These are phyloP conservation scores for Metarhizium robertsii DNA, from an alignment of 2,329 filamentous ascomycete species.

Conservation along the genomic window DNA sequence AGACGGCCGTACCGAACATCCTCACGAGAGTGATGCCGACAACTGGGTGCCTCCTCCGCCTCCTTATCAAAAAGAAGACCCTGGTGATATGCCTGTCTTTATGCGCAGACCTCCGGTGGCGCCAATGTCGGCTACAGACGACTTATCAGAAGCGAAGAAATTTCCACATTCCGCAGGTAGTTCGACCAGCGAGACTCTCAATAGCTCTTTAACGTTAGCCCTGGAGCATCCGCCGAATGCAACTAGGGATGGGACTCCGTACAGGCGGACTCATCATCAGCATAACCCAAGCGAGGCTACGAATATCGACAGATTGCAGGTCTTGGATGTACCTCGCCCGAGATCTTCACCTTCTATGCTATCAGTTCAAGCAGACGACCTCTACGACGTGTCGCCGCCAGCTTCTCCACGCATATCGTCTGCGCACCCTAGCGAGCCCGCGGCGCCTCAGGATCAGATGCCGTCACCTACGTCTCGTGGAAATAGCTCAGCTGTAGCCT, in stretches of 20 bases:
- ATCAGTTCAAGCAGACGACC: constrained; percentile 19
- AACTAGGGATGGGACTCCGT: constrained; percentile 5
- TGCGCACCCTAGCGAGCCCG: constrained; percentile 1
- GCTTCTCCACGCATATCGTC: constrained; percentile 24
- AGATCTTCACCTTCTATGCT: constrained; percentile 21
- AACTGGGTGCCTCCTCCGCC: constrained; percentile 84
- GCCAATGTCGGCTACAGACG: constrained; percentile 19
- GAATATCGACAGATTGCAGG: constrained; percentile 14
- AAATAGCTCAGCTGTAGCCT: not conserved
- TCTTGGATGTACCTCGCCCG: constrained; percentile 18
- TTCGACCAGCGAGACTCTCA: not conserved
- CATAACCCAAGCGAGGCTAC: constrained; percentile 27
- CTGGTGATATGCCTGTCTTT: constrained; percentile 46
- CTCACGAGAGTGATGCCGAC: constrained; percentile 79
- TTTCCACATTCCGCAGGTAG: constrained; percentile 10
- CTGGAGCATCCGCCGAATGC: constrained; percentile 1
- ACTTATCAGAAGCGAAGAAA: constrained; percentile 6
- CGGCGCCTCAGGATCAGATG: constrained; percentile 2
- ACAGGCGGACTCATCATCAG: constrained; percentile 21
- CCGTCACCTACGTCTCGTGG: constrained; percentile 11
- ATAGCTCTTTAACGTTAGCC: not conserved
- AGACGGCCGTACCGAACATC: constrained; percentile 61
- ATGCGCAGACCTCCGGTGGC: constrained; percentile 39
- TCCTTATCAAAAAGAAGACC: constrained; percentile 62
- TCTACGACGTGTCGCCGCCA: constrained; percentile 40